Conservation (phyloP, 2,329 filamentous ascomycete species). For the Fusarium multiceps region DNA sequence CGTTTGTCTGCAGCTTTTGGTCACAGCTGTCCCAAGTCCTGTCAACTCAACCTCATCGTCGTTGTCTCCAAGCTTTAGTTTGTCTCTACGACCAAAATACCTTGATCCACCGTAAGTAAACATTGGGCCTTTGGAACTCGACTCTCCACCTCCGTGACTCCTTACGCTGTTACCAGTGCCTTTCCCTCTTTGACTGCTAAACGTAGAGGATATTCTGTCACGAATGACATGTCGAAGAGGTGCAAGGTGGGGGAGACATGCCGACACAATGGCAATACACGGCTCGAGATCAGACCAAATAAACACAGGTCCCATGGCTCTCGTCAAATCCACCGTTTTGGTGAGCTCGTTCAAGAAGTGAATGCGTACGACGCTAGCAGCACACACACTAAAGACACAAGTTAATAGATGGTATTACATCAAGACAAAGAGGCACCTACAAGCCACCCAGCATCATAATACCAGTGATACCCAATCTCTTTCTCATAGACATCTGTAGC, state of each 20-base stretch:
- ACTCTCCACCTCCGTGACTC: too few species aligned
- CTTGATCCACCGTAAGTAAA: slow-evolving; percentile 16
- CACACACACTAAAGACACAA: slow-evolving; percentile 1
- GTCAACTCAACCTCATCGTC: slow-evolving; percentile 21
- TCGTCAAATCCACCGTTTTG: slow-evolving; percentile 1
- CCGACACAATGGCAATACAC: slow-evolving; percentile 19
- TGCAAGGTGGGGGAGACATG: slow-evolving; percentile 21
- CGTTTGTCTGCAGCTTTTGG: background rate
- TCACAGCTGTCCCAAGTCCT: background rate
- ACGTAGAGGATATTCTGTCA: slow-evolving; percentile 1
- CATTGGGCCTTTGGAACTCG: background rate
- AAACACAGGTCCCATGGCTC: slow-evolving; percentile 19
- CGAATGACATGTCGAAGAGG: slow-evolving; percentile 9
- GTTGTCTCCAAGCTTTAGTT: background rate
- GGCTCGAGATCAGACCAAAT: slow-evolving; percentile 29
- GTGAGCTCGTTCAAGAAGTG: slow-evolving; percentile 12
- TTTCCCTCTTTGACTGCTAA: background rate
- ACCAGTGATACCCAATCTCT: slow-evolving; percentile 7
- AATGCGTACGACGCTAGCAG: slow-evolving; percentile 16
- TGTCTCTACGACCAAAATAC: slow-evolving; percentile 5
- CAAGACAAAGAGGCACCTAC: background rate
- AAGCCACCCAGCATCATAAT: slow-evolving; percentile 22
- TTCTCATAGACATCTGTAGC: slow-evolving; percentile 14
- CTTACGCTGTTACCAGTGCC: too few species aligned
- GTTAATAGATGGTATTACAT: background rate